Conservation (phyloP, 768 basidiomycete species). For the Royoungia palumana region DNA sequence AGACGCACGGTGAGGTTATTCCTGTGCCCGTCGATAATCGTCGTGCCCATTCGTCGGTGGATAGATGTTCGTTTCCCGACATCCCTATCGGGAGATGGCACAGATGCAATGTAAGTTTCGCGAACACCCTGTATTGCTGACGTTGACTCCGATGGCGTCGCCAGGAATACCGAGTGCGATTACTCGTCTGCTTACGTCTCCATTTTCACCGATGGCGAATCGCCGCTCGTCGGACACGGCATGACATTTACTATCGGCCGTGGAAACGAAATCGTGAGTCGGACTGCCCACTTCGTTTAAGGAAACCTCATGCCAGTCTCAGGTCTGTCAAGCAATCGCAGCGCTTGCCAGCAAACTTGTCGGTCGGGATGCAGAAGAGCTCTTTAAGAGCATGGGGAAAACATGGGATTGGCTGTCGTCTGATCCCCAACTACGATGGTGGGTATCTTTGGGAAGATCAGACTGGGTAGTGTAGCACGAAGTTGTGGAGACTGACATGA, state of each 20-base stretch:
- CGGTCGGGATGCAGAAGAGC: slow-evolving; percentile 73
- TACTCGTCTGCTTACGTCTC: slow-evolving; percentile 92
- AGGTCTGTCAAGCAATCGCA: slow-evolving; percentile 82
- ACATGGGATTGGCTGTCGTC: slow-evolving; percentile 85
- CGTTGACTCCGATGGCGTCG: neutral
- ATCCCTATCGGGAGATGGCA: slow-evolving; percentile 85
- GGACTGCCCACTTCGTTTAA: neutral
- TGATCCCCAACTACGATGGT: slow-evolving; percentile 92
- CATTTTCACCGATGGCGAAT: slow-evolving; percentile 61
- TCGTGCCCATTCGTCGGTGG: neutral
- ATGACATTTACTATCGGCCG: slow-evolving; percentile 96
- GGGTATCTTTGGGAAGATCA: slow-evolving; percentile 2
- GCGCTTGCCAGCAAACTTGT: slow-evolving; percentile 78
- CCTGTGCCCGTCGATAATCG: neutral
- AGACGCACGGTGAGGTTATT: slow-evolving; percentile 51
- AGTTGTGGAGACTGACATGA: neutral
- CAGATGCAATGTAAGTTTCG: slow-evolving; percentile 78
- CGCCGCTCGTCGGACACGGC: slow-evolving; percentile 77
- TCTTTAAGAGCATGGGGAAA: slow-evolving; percentile 89
- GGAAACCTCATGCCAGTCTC: slow-evolving; percentile 1
- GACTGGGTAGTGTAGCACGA: neutral
- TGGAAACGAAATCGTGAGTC: slow-evolving; percentile 84
- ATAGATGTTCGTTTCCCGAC: slow-evolving; percentile 91
- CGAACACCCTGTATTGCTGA: neutral
- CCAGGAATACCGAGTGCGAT: slow-evolving; percentile 92